These are phyloP conservation scores for Eremothecium coryli DNA, from an alignment of 1,139 yeast genomes.

Conservation along the genomic window DNA sequence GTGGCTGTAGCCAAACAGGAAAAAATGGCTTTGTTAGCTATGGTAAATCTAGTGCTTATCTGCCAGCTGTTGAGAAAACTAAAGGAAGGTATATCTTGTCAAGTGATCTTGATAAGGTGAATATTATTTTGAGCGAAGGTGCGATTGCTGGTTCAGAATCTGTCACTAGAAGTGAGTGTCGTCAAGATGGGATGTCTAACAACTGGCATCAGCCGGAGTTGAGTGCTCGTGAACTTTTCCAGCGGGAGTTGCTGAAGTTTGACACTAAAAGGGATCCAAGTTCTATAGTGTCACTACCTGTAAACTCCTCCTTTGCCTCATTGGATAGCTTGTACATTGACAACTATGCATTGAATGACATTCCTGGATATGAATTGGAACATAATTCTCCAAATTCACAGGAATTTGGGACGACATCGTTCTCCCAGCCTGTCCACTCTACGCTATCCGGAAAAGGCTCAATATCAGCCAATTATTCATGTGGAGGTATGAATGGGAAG, in stretches of 20 bases:
- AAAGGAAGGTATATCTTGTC: neutral
- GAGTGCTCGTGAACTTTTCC: slow-evolving; percentile 14
- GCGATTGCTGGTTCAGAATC: slow-evolving; percentile 3
- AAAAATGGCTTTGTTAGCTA: neutral
- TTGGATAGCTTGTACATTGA: slow-evolving; percentile 66
- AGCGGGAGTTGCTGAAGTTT: slow-evolving; percentile 20
- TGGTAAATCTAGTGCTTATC: neutral
- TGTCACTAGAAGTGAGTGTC: neutral
- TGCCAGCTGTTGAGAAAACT: neutral
- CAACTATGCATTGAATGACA: slow-evolving; percentile 29
- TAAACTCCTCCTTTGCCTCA: slow-evolving; percentile 69
- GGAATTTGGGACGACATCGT: neutral
- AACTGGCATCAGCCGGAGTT: slow-evolving; percentile 4
- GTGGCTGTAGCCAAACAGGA: neutral
- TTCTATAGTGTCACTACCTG: slow-evolving; percentile 36
- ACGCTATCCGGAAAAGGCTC: too few relatives aligned
- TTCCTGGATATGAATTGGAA: slow-evolving; percentile 4
- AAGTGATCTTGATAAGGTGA: slow-evolving; percentile 6
- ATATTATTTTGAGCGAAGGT: slow-evolving; percentile 12
- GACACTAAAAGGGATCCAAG: slow-evolving; percentile 19
- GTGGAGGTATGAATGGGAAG: too few relatives aligned
- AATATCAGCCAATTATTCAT: too few relatives aligned
- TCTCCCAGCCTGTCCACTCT: too few relatives aligned
- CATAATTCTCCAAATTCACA: neutral
- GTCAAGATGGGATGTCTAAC: neutral